Evolutionary conservation across 106 monocot species (phyloP).

Genomic region (Acanthochlamys bracteata): DNA sequence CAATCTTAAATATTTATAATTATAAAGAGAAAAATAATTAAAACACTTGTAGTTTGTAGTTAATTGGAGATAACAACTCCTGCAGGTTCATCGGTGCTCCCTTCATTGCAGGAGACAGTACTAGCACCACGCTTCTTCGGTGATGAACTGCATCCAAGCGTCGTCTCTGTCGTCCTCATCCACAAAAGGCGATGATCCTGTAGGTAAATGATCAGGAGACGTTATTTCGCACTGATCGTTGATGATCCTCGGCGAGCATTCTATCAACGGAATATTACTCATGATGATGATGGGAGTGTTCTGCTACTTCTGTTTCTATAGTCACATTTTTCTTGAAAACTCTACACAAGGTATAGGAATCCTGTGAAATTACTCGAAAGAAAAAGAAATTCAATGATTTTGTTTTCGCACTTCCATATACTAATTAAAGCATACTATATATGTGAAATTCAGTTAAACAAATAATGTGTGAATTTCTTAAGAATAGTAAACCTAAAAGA

Average conservation of each 20-base stretch:
- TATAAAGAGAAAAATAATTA: not conserved
- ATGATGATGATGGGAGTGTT: constrained; percentile 31
- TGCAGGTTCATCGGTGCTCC: constrained; percentile 17
- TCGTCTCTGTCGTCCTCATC: constrained; percentile 77
- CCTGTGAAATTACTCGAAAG: constrained; percentile 24
- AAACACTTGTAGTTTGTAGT: not conserved
- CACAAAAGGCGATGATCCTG: constrained; percentile 46
- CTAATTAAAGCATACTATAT: no score
- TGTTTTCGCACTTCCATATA: no score
- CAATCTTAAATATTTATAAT: no score
- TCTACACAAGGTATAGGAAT: constrained; percentile 77
- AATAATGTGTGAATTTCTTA: no score
- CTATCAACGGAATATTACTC: constrained; percentile 25
- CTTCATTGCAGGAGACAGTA: constrained; percentile 28
- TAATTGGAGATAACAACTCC: constrained; percentile 5
- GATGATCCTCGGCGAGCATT: constrained; percentile 17
- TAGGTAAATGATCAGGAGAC: constrained; percentile 38
- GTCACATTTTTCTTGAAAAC: constrained; percentile 88
- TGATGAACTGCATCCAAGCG: constrained; percentile 94
- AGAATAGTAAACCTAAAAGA: no score
- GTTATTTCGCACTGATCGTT: constrained; percentile 26
- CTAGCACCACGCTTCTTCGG: constrained; percentile 76
- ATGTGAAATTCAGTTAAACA: no score
- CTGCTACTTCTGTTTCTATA: constrained; percentile 40
- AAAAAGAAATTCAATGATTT: no score